A percentile compares a stretch with the other conserved stretches of the same genome.
phyloP scores from a whole-genome alignment of 441 rosid species.

The Theobroma grandiflorum region DNA sequence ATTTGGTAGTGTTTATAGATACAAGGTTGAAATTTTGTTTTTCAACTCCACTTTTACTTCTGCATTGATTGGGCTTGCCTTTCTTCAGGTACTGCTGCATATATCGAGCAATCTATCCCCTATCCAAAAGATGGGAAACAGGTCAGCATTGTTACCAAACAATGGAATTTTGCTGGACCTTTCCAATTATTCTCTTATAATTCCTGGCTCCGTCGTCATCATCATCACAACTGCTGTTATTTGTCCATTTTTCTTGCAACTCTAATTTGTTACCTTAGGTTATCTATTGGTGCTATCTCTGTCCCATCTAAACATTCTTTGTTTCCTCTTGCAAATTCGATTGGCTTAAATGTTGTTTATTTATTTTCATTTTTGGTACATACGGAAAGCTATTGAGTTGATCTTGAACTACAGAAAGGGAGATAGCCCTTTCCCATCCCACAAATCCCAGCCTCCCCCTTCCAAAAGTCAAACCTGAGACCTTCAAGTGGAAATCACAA shows the following conservation, averaged over 20 bases:
- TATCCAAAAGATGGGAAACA: slow-evolving; percentile 92
- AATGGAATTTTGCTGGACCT: slow-evolving; percentile 6
- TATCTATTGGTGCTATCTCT: background rate
- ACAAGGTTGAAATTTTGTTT: background rate
- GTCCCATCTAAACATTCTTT: background rate
- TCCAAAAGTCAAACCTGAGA: background rate
- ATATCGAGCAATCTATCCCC: slow-evolving; percentile 77
- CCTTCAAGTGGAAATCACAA: background rate
- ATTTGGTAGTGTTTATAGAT: background rate
- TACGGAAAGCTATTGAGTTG: background rate
- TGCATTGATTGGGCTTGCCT: slow-evolving; percentile 27
- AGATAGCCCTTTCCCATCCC: background rate
- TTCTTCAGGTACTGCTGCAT: slow-evolving; percentile 75
- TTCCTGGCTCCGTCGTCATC: background rate
- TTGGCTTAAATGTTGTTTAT: slow-evolving; percentile 7
- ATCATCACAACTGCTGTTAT: slow-evolving; percentile 6
- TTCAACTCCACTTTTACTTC: background rate
- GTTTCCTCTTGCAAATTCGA: background rate
- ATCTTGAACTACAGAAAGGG: background rate
- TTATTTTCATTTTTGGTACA: background rate
- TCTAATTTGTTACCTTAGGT: background rate
- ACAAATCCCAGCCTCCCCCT: background rate
- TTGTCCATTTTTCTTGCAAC: background rate
- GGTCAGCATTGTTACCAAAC: slow-evolving; percentile 44
- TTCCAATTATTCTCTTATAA: slow-evolving; percentile 5